A percentile compares a stretch with the other conserved stretches of the same genome.
phyloP scores from a whole-genome alignment of 2,329 filamentous ascomycete genomes.

The Metarhizium sp. region DNA sequence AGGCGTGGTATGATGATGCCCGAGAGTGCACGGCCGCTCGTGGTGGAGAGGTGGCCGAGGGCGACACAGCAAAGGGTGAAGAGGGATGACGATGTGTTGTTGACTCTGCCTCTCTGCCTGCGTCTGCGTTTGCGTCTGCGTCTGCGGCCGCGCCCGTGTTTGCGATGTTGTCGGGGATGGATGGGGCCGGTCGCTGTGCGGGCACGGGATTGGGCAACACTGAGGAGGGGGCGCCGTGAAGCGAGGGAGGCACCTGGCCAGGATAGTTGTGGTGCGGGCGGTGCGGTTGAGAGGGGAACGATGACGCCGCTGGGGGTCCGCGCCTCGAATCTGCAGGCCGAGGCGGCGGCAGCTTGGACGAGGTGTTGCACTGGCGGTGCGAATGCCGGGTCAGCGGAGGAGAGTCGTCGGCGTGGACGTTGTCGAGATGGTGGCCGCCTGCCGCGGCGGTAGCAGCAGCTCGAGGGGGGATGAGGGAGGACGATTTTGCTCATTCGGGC shows the following conservation, averaged over 20 bases:
- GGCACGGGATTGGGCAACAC: background rate
- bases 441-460: background rate
- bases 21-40: constrained; percentile 5
- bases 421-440: background rate
- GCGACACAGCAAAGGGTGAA: constrained; percentile 1
- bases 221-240: constrained; percentile 10
- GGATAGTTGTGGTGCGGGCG: constrained; percentile 8
- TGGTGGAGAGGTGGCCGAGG: constrained; percentile 5
- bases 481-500: background rate
- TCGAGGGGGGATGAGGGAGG: background rate
- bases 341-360: constrained; percentile 46
- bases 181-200: background rate
- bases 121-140: constrained; percentile 13
- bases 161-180: constrained; percentile 12
- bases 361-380: constrained; percentile 44
- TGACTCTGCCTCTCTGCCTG: constrained; percentile 15
- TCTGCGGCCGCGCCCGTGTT: constrained; percentile 7
- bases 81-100: background rate
- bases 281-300: constrained; percentile 9
- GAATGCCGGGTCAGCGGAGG: constrained; percentile 23
- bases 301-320: constrained; percentile 14
- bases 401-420: background rate
- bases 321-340: constrained; percentile 40
- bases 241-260: constrained; percentile 1
- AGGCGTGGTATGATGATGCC: constrained; percentile 7